A percentile compares a stretch with the other conserved stretches of the same genome.
phyloP scores from a whole-genome alignment of 2,329 filamentous ascomycete genomes.

The Alternaria ethzedia region DNA sequence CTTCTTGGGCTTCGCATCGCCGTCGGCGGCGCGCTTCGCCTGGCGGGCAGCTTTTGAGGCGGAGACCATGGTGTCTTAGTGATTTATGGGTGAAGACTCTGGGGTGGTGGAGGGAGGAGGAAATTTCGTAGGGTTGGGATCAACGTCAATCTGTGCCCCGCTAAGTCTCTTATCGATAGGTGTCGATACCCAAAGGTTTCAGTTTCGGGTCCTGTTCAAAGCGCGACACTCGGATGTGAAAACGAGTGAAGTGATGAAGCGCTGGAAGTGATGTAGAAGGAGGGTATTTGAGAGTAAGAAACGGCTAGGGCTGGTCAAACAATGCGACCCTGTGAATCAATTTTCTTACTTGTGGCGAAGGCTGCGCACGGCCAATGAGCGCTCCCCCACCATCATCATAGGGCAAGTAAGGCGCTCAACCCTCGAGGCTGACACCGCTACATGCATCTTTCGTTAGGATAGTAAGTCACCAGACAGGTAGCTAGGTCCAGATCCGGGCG shows the following conservation, averaged over 20 bases:
- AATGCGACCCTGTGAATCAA: slow-evolving; percentile 25
- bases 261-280: slow-evolving; percentile 6
- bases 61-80: slow-evolving; percentile 63
- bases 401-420: slow-evolving; percentile 23
- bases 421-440: slow-evolving; percentile 2
- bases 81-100: slow-evolving; percentile 19
- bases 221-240: slow-evolving; percentile 15
- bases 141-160: slow-evolving; percentile 28
- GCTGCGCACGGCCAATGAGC: slow-evolving; percentile 26
- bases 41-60: slow-evolving; percentile 72
- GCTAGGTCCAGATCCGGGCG: background rate
- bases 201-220: slow-evolving; percentile 8
- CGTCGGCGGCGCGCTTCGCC: slow-evolving; percentile 65
- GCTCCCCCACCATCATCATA: slow-evolving; percentile 20
- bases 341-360: slow-evolving; percentile 33
- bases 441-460: background rate
- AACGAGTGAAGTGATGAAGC: slow-evolving; percentile 17
- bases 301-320: slow-evolving; percentile 14
- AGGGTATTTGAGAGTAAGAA: slow-evolving; percentile 5
- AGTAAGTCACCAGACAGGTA: background rate
- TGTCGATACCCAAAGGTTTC: slow-evolving; percentile 11
- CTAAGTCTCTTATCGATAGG: slow-evolving; percentile 27
- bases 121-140: slow-evolving; percentile 33
- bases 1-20: slow-evolving; percentile 76
- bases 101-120: slow-evolving; percentile 27